These are phyloP conservation scores for Lactuca sativa DNA, from an alignment of 129 eudicot genomes.

Conservation along the genomic window DNA sequence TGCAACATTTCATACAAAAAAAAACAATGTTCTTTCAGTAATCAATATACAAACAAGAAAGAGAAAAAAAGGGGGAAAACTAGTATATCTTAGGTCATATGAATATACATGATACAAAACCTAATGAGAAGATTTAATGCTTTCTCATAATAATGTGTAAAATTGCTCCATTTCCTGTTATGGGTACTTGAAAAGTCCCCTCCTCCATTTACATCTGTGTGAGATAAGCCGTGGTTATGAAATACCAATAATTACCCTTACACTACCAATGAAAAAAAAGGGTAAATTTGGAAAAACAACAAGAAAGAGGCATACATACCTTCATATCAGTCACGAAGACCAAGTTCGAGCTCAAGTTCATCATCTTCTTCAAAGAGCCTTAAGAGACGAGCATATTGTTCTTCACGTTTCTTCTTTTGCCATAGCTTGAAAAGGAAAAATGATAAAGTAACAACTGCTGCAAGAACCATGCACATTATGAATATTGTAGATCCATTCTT, in stretches of 20 bases:
- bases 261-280: neutral
- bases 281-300: neutral
- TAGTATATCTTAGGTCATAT: conserved; percentile 1
- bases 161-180: conserved; percentile 21
- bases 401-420: conserved; percentile 93
- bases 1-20: neutral
- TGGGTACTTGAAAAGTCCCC: conserved; percentile 6
- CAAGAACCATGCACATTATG: conserved; percentile 53
- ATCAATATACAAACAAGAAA: neutral
- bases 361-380: conserved; percentile 96
- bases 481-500: conserved; percentile 50
- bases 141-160: conserved; percentile 13
- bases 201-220: conserved; percentile 21
- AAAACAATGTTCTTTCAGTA: neutral
- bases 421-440: conserved; percentile 74
- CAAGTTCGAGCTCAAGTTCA: conserved; percentile 90
- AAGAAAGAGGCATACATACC: conserved; percentile 13
- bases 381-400: conserved; percentile 87
- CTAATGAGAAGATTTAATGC: neutral
- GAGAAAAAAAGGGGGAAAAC: neutral
- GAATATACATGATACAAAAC: conserved; percentile 33
- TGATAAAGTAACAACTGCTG: conserved; percentile 47
- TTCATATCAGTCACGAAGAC: conserved; percentile 52
- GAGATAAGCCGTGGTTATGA: neutral
- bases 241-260: neutral